Base-by-base conservation (phyloP, 1,139 yeast species). In the Hyphopichia pseudoburtonii region DNA sequence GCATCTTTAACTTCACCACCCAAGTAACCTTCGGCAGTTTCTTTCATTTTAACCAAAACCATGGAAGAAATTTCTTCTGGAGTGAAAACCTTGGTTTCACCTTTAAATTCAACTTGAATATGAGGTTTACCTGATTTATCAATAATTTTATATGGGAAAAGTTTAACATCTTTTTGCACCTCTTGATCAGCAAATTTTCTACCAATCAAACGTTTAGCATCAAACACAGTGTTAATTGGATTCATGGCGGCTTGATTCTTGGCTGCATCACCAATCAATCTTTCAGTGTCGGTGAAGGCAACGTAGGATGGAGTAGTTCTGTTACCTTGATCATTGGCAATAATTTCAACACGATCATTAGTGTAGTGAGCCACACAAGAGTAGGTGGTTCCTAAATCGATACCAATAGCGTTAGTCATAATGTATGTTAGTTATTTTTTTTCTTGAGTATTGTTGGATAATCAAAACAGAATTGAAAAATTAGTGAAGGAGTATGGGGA, bases 341-440 rank as follows among this genome's bases (percentile, higher is more conserved):
- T 79, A 52, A 80, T 80, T 57, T 80, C 85, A 34, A 80, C 85
- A 54, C 83, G 71, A 55, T 82, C 88, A 53, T 82, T 82, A 37
- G 82, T 58, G 53, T 76, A 80, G 60, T 80, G 86, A 33, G 86
- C 89, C 44, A 82, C 89, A 78, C 88, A 82, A 26, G 88, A 82
- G 68, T 82, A 82, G 33, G 89, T 82, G 36, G 89, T 82, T 62
- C 89, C 89, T 73, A 82, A 81, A 70, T 82, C 89, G 66, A 82
- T 82, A 61, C 89, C 89, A 47, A 82, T 76, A 63, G 87, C 86
- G 65, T 75, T 78, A 39, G 83, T 69, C 85, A 80, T 79, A 25
- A 23, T 37, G 27, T 17, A 18, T 27, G 11, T n/a, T n/a, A n/a
- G n/a, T 19, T 24, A 15, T 26, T 24, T 12, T 31, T 14, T 28